Base-by-base conservation (phyloP, 352 stramenopile species). In the Pseudoperonospora humuli region DNA sequence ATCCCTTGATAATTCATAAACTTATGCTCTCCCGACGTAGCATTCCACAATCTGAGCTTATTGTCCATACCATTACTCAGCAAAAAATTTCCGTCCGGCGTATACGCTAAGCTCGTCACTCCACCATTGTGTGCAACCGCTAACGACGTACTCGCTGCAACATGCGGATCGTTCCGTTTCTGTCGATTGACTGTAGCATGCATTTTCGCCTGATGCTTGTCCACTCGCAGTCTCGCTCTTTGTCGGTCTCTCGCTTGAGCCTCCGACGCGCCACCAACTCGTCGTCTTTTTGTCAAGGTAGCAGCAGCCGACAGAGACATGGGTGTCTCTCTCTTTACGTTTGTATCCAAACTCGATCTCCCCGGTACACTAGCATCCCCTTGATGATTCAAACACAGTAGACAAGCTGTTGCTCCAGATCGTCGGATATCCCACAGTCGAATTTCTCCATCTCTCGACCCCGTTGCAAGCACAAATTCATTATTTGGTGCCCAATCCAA, bases 401-500 rank as follows among this genome's bases (percentile, higher is more conserved):
- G 48, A 54, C 84, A 95, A 3, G 84, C 84, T 0, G 82, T 91
- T 0, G 76, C 54, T 14, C 84, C 84, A 0, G 82, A 93, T 32
- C 76, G 68, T 34, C 84, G 79, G 32, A 94, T 87, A 49, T 95
- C 84, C 84, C 84, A 95, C 19, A 95, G 41, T 13, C 82, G 72
- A 27, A 93, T 70, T 39, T 84, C 69, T 18, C 73, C 76, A 45
- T 79, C 62, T 53, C 67, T 55, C 8, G 64, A 65, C 10, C 73
- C 84, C 0, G 77, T 78, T 2, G 59, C 53, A 14, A 95, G 50
- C 7, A 91, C 34, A 54, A 80, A 92, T 52, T 94, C 83, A 48
- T 75, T 79, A 13, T 23, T 44, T 0, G 50, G 60, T 1, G 80
- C 84, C 84, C 84, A 95, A 14, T 79, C 72, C 15, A 93, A 48